A percentile compares a stretch with the other conserved stretches of the same genome.
Evolutionary conservation across 2,329 filamentous ascomycete genomes (phyloP).

Genomic region (Aspergillus tubingensis): DNA sequence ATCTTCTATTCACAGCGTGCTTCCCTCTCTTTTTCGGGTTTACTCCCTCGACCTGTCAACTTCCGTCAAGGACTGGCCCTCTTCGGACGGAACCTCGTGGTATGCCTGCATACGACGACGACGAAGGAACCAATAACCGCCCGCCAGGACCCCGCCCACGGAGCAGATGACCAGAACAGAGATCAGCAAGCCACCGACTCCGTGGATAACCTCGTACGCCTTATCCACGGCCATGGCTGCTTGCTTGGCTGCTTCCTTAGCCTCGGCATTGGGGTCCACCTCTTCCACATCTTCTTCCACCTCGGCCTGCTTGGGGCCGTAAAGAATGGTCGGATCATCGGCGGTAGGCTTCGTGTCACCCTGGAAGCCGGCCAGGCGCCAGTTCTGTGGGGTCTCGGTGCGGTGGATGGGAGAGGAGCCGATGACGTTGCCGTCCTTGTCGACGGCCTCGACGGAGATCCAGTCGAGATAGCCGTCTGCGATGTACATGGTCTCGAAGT

Average conservation of each 20-base stretch:
- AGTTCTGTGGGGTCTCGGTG: constrained; percentile 30
- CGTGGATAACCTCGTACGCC: constrained; percentile 35
- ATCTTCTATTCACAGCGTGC: too few relatives aligned
- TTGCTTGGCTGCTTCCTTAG: constrained; percentile 32
- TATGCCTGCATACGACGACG: constrained; percentile 30
- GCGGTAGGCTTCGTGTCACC: constrained; percentile 25
- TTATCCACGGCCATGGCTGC: constrained; percentile 31
- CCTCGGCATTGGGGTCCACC: constrained; percentile 4
- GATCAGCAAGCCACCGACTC: constrained; percentile 32
- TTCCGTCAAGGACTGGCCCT: constrained; percentile 26
- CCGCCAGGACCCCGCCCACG: constrained; percentile 26
- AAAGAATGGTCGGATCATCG: constrained; percentile 30
- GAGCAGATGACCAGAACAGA: constrained; percentile 29
- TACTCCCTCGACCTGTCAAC: background rate
- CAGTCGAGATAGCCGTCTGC: constrained; percentile 34
- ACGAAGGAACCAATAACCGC: constrained; percentile 23
- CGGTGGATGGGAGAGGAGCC: constrained; percentile 31
- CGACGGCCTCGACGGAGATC: constrained; percentile 34
- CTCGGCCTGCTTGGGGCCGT: constrained; percentile 17
- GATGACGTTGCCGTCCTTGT: constrained; percentile 26
- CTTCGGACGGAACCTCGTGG: constrained; percentile 33
- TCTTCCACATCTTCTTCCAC: constrained; percentile 16
- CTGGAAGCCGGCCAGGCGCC: constrained; percentile 34
- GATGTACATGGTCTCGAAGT: constrained; percentile 41
- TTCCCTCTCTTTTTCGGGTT: background rate